A percentile compares a stretch with the other conserved stretches of the same genome.
These are phyloP conservation scores for Prillingera fragicola DNA, from an alignment of 1,284 basidiomycete species.

Conservation along the genomic window DNA sequence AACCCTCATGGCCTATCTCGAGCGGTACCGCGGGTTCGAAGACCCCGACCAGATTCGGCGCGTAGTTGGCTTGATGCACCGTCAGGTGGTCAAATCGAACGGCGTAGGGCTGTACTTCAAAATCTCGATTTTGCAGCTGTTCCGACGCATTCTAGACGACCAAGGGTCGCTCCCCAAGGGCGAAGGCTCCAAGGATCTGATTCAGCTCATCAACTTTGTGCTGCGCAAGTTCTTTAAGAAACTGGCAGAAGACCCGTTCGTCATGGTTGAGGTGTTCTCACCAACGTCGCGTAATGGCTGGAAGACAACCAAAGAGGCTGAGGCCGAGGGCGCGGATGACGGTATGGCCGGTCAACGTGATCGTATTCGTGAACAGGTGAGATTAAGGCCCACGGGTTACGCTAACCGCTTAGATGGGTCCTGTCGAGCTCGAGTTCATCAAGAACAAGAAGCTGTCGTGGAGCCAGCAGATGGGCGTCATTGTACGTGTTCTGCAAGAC, in stretches of 20 bases:
- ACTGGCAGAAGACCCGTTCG: constrained; percentile 69
- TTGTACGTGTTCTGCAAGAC: constrained; percentile 67
- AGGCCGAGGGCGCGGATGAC: constrained; percentile 45
- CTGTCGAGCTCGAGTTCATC: constrained; percentile 70
- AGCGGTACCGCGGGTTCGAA: constrained; percentile 72
- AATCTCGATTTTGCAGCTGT: constrained; percentile 75
- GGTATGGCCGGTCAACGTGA: constrained; percentile 48
- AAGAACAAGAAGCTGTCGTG: constrained; percentile 69
- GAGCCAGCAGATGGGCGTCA: constrained; percentile 83
- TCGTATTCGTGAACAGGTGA: constrained; percentile 46
- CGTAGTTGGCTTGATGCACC: constrained; percentile 76
- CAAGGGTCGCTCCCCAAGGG: constrained; percentile 68
- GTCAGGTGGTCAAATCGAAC: constrained; percentile 79
- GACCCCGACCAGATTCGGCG: constrained; percentile 76
- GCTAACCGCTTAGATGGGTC: constrained; percentile 35
- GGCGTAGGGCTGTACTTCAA: constrained; percentile 90
- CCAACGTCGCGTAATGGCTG: constrained; percentile 79
- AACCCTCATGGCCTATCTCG: constrained; percentile 72
- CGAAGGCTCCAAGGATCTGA: constrained; percentile 72
- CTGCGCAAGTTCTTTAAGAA: constrained; percentile 88
- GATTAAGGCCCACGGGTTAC: background rate
- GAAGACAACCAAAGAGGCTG: constrained; percentile 76
- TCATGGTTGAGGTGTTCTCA: constrained; percentile 82
- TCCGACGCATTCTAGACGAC: constrained; percentile 73
- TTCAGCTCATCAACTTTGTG: constrained; percentile 74